Percentiles rank a stretch among this genome's conserved stretches.
These are phyloP conservation scores for Plantago coronopus DNA, from an alignment of 305 asterid species.

Conservation along the genomic window DNA sequence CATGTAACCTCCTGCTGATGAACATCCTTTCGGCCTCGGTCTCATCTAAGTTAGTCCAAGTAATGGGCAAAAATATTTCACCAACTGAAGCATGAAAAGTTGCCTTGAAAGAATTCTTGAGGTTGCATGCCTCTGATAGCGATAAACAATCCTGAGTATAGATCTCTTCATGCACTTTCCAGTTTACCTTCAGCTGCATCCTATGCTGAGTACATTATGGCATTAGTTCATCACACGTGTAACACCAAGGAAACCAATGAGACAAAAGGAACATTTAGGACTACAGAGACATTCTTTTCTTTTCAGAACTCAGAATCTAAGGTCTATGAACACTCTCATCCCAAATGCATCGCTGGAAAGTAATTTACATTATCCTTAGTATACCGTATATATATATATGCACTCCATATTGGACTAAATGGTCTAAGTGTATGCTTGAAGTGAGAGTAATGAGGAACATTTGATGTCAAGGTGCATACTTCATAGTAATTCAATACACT, in stretches of 20 bases:
- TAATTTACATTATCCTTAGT: not conserved
- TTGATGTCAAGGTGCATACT: constrained; percentile 27
- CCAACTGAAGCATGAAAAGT: constrained; percentile 59
- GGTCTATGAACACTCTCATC: not conserved
- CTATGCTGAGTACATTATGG: constrained; percentile 30
- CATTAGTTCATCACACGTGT: constrained; percentile 12
- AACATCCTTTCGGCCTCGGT: constrained; percentile 60
- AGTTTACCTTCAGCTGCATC: constrained; percentile 46
- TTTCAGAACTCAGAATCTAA: not conserved
- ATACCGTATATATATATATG: not conserved
- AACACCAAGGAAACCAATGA: not conserved
- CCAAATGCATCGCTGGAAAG: no score
- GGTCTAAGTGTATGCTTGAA: not conserved
- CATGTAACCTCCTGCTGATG: constrained; percentile 50
- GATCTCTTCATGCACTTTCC: constrained; percentile 58
- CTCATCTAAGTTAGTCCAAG: constrained; percentile 51
- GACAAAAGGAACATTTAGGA: not conserved
- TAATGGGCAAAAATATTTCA: constrained; percentile 62
- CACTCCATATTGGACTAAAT: not conserved
- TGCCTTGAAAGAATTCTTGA: constrained; percentile 39
- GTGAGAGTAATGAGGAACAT: not conserved
- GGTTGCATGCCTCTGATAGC: constrained; percentile 38
- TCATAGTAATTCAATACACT: constrained; percentile 42
- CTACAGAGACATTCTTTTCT: not conserved
- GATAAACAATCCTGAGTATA: constrained; percentile 45